These are phyloP conservation scores for Yarrowia divulgata DNA, from an alignment of 805 yeast species.

Conservation along the genomic window DNA sequence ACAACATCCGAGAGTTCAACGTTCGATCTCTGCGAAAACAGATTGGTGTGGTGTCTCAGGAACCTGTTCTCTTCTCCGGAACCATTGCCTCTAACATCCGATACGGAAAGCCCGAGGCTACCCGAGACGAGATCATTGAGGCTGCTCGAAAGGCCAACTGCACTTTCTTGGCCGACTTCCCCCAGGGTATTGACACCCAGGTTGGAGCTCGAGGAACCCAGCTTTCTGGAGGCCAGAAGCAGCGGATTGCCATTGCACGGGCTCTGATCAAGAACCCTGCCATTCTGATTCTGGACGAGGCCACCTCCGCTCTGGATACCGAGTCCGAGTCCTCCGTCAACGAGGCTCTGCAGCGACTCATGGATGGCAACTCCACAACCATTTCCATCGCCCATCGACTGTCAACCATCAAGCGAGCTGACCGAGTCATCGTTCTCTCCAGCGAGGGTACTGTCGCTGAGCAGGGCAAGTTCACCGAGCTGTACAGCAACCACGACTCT, in stretches of 20 bases:
- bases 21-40: slow-evolving; percentile 74
- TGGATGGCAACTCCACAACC: slow-evolving; percentile 64
- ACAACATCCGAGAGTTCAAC: slow-evolving; percentile 67
- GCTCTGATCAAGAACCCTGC: slow-evolving; percentile 81
- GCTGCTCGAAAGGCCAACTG: slow-evolving; percentile 80
- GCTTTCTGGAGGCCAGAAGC: slow-evolving; percentile 94
- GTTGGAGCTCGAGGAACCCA: slow-evolving; percentile 91
- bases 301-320: slow-evolving; percentile 92
- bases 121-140: slow-evolving; percentile 64
- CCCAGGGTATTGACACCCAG: slow-evolving; percentile 78
- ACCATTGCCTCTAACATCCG: slow-evolving; percentile 81
- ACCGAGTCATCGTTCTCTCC: slow-evolving; percentile 79
- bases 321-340: slow-evolving; percentile 87
- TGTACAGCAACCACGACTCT: slow-evolving; percentile 57
- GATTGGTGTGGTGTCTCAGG: slow-evolving; percentile 92
- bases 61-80: slow-evolving; percentile 88
- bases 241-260: slow-evolving; percentile 88
- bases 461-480: slow-evolving; percentile 64
- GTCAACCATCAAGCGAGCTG: slow-evolving; percentile 84
- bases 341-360: slow-evolving; percentile 66
- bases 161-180: slow-evolving; percentile 74
- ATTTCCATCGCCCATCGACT: slow-evolving; percentile 92
- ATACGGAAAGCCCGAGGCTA: slow-evolving; percentile 70
- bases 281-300: slow-evolving; percentile 87
- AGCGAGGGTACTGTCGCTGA: slow-evolving; percentile 77